Evolutionary conservation across 257 asterid species (phyloP).

Genomic region (Ilex asprella): DNA sequence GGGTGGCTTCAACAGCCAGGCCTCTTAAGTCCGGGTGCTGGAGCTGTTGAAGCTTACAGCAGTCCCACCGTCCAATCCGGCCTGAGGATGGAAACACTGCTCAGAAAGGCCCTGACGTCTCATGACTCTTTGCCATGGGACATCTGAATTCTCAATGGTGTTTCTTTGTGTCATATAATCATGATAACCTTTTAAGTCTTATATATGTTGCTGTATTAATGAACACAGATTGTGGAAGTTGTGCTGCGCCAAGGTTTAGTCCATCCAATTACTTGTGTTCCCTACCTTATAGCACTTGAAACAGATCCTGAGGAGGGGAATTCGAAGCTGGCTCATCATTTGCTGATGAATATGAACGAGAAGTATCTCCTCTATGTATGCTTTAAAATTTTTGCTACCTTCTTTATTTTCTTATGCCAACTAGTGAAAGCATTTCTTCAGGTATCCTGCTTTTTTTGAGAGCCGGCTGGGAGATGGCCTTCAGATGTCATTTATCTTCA

Average conservation of each 20-base stretch:
- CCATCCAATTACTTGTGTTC: constrained; percentile 97
- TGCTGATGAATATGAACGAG: constrained; percentile 94
- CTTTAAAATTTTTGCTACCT: constrained; percentile 2
- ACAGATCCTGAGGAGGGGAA: constrained; percentile 83
- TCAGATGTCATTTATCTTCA: constrained; percentile 80
- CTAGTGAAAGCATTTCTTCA: constrained; percentile 27
- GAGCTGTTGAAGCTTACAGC: too few relatives aligned
- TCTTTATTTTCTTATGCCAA: constrained; percentile 4
- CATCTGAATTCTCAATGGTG: constrained; percentile 13
- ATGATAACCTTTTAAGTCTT: background rate
- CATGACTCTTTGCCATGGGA: too few relatives aligned
- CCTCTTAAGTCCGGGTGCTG: too few relatives aligned
- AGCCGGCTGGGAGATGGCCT: constrained; percentile 99
- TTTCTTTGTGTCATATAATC: background rate
- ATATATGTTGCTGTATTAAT: background rate
- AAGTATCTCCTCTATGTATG: constrained; percentile 38
- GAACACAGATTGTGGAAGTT: constrained; percentile 75
- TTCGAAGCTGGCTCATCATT: constrained; percentile 82
- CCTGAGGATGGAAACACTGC: too few relatives aligned
- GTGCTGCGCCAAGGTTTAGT: constrained; percentile 99
- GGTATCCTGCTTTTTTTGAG: constrained; percentile 96
- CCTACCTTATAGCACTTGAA: constrained; percentile 95
- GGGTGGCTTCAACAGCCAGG: too few relatives aligned
- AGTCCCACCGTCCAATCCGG: too few relatives aligned
- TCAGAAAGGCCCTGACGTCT: too few relatives aligned